These are phyloP conservation scores for Diplotaxis tenuifolia DNA, from an alignment of 345 rosid species.

Conservation along the genomic window DNA sequence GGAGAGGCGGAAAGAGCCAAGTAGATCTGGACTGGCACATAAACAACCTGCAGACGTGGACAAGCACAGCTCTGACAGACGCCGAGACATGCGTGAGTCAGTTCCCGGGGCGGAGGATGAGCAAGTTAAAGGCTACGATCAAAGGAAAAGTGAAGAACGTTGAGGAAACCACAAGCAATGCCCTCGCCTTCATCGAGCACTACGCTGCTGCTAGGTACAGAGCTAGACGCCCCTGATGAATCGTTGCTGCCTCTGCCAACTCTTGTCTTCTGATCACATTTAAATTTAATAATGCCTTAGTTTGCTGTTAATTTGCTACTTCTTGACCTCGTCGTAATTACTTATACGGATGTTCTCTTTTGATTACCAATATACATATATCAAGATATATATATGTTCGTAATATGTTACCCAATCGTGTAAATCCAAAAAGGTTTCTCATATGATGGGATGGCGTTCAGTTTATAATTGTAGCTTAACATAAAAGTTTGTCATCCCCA, in stretches of 20 bases:
- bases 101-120: slow-evolving; percentile 56
- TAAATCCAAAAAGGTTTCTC: too few species aligned
- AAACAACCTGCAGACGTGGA: slow-evolving; percentile 65
- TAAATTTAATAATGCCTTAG: neutral
- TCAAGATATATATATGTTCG: neutral
- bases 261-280: neutral
- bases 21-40: neutral
- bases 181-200: slow-evolving; percentile 65
- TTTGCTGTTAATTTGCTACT: slow-evolving; percentile 3
- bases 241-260: neutral
- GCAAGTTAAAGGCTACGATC: slow-evolving; percentile 67
- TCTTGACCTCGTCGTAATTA: slow-evolving; percentile 2
- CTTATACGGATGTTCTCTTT: slow-evolving; percentile 1
- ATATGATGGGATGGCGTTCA: too few species aligned
- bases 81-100: slow-evolving; percentile 42
- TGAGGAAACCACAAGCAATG: slow-evolving; percentile 76
- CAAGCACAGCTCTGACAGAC: slow-evolving; percentile 71
- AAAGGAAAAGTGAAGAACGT: slow-evolving; percentile 75
- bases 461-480: too few species aligned
- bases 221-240: slow-evolving; percentile 18
- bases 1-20: slow-evolving; percentile 6
- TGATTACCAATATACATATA: neutral
- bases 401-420: neutral
- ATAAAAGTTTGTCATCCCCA: too few species aligned
- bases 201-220: slow-evolving; percentile 40